These are phyloP conservation scores for Talaromyces piceae DNA, from an alignment of 2,329 filamentous ascomycete genomes.

Conservation along the genomic window DNA sequence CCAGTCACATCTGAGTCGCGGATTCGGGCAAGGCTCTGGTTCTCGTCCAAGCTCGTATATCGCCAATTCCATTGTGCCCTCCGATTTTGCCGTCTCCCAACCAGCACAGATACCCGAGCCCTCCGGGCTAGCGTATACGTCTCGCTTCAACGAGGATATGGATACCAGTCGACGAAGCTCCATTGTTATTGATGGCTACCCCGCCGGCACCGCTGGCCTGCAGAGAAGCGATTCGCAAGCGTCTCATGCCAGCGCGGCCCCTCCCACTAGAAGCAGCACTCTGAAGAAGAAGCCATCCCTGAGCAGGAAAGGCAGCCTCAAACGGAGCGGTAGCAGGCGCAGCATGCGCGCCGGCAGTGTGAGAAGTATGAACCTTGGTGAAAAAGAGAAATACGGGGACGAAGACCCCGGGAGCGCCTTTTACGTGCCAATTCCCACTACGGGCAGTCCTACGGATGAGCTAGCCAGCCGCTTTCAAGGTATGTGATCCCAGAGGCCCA, in stretches of 20 bases:
- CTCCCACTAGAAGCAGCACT: conserved; percentile 58
- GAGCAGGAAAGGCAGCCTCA: conserved; percentile 64
- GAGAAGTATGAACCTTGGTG: conserved; percentile 66
- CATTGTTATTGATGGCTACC: conserved; percentile 20
- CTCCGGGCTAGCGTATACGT: conserved; percentile 26
- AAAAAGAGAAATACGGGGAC: conserved; percentile 48
- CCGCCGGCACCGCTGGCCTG: conserved; percentile 17
- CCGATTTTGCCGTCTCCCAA: conserved; percentile 30
- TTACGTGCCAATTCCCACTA: conserved; percentile 80
- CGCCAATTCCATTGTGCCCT: conserved; percentile 22
- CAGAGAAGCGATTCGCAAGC: conserved; percentile 36
- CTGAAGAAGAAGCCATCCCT: conserved; percentile 84
- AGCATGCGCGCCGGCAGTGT: conserved; percentile 84
- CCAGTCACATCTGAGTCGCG: conserved; percentile 23
- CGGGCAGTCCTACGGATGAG: conserved; percentile 78
- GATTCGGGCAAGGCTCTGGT: conserved; percentile 24
- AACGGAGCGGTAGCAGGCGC: conserved; percentile 69
- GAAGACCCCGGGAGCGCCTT: conserved; percentile 75
- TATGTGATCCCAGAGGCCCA: conserved; percentile 30
- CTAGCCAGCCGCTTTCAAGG: conserved; percentile 84
- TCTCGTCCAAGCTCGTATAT: conserved; percentile 37
- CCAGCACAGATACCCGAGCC: conserved; percentile 20
- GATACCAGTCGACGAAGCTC: conserved; percentile 30
- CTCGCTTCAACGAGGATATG: conserved; percentile 34
- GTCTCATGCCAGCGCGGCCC: conserved; percentile 34